Evolutionary conservation across 306 rosid genomes (phyloP).

Genomic region (Vigna hirtella): DNA sequence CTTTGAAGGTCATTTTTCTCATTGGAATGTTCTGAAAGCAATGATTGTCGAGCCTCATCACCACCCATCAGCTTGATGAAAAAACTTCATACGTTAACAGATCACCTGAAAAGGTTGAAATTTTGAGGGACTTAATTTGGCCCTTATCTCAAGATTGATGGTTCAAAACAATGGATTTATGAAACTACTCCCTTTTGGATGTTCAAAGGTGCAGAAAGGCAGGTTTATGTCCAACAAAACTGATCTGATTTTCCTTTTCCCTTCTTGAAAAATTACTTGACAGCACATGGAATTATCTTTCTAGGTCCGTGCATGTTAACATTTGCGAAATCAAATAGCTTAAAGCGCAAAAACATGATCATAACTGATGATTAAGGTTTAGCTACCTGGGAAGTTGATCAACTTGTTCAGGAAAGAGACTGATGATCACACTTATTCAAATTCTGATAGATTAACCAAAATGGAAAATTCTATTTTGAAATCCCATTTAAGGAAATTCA

Average conservation of each 20-base stretch:
- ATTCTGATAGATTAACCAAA: conserved; percentile 14
- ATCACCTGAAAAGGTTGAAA: conserved; percentile 37
- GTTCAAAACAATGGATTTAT: neutral
- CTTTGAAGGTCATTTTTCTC: conserved; percentile 60
- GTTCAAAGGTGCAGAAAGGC: neutral
- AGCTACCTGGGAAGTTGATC: conserved; percentile 45
- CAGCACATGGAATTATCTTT: conserved; percentile 7
- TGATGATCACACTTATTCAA: conserved; percentile 27
- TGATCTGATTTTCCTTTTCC: neutral
- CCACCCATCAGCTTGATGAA: conserved; percentile 56
- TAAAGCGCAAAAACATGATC: neutral
- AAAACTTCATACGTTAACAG: conserved; percentile 29
- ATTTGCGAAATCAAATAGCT: neutral
- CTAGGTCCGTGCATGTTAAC: neutral
- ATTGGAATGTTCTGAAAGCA: conserved; percentile 54
- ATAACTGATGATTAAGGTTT: conserved; percentile 7
- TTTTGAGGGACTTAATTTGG: neutral
- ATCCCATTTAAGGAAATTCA: neutral
- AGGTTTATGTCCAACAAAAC: conserved; percentile 8
- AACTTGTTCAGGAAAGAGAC: conserved; percentile 16
- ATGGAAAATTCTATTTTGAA: neutral
- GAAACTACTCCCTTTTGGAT: too few relatives aligned
- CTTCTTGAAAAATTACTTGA: neutral
- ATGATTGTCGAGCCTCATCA: conserved; percentile 59
- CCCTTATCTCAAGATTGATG: neutral